Evolutionary conservation across 2,329 filamentous ascomycete genomes (phyloP), one percentile per base, ranked within the genome.

Genomic region (Colletotrichum sp.): DNA sequence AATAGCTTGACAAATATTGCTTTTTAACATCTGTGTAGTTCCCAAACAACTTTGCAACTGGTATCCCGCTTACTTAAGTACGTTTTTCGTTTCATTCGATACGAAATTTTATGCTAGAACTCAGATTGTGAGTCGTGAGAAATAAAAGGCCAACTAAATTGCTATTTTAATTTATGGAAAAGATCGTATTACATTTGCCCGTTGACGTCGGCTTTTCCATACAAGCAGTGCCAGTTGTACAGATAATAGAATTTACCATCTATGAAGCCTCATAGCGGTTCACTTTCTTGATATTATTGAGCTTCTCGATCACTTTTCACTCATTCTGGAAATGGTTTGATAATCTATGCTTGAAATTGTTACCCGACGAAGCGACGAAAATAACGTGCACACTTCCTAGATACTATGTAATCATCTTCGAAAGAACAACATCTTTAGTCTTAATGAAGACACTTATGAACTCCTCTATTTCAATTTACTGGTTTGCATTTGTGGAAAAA

Each of bases 201-300:
- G 7, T 16, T 7, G 7, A 8, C 15, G 7, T 36, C 5, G 5
- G 8, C 16, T 44, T 19, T n/a, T 19, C 16, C 3, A 11, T 11
- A 1, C 6, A 5, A n/a, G 3, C 19, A 5, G 3, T 11, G 2
- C 39, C 3, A n/a, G 5, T 5, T 11, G 9, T 44, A 11, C 5
- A 44, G 9, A n/a, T 44, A 44, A 39, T 2, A 19, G 5, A 8
- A 5, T 39, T 19, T 4, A 39, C 8, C 36, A 8, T 8, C 16
- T 3, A n/a, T 44, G 9, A 11, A 44, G 39, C 19, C 8, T 27
- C 27, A 2, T 27, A 27, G 4, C 4, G 27, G 27, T 27, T 4
- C 27, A 27, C 27, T 27, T 27, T 5, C 27, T 27, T 5, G 27
- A 27, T 27, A 27, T 27, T 27, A 27, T 27, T 27, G 5, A 27